Conservation (phyloP, 345 rosid genomes). For the Salix brachista region DNA sequence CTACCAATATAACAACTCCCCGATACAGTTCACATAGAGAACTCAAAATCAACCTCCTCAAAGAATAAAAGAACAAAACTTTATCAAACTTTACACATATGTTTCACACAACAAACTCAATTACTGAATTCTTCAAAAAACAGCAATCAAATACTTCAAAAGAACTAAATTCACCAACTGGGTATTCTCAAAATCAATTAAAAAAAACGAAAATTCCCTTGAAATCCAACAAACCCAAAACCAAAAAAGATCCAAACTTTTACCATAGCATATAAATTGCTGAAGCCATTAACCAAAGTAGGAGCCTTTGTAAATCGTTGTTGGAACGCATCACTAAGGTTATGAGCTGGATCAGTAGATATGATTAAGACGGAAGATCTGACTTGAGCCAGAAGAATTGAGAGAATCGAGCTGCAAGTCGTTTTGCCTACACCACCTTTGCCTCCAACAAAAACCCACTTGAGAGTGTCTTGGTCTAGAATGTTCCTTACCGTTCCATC, state of each 20-base stretch:
- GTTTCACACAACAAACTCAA: neutral
- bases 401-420: conserved; percentile 85
- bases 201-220: neutral
- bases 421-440: conserved; percentile 99
- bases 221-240: neutral
- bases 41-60: neutral
- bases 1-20: neutral
- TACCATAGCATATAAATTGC: conserved; percentile 95
- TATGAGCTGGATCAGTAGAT: conserved; percentile 99
- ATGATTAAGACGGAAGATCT: conserved; percentile 94
- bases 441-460: conserved; percentile 99
- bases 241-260: neutral
- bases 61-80: neutral
- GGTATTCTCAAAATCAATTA: neutral
- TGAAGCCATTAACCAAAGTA: conserved; percentile 82
- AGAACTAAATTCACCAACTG: neutral
- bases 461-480: conserved; percentile 74
- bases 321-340: conserved; percentile 98
- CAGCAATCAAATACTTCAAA: neutral
- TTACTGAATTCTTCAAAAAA: neutral
- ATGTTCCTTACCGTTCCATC: conserved; percentile 75
- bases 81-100: neutral
- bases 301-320: conserved; percentile 90
- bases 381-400: conserved; percentile 71
- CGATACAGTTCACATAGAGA: neutral